phyloP scores from a whole-genome alignment of 306 rosid species.

The Quercus berberidifolia region DNA sequence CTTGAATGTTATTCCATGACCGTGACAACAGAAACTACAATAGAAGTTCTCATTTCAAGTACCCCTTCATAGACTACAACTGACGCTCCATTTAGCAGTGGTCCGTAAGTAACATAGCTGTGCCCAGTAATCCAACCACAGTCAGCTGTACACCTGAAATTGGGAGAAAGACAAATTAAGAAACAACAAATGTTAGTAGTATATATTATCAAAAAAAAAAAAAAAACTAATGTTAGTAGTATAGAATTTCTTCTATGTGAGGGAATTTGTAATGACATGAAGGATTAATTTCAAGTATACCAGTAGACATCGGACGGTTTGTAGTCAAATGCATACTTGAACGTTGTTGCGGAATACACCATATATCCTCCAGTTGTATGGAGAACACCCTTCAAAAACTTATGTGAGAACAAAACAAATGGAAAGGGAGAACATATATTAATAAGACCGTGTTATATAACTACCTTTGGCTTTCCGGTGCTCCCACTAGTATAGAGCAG shows the following conservation, averaged over 20 bases:
- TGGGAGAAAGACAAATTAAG: slow-evolving; percentile 17
- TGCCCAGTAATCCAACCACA: slow-evolving; percentile 99
- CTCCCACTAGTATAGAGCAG: slow-evolving; percentile 98
- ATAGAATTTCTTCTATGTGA: slow-evolving; percentile 13
- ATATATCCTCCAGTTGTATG: slow-evolving; percentile 98
- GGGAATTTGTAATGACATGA: slow-evolving; percentile 10
- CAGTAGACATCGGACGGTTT: slow-evolving; percentile 82
- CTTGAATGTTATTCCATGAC: not conserved
- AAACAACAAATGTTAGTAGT: not conserved
- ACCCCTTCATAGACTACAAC: slow-evolving; percentile 88
- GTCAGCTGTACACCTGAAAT: slow-evolving; percentile 93
- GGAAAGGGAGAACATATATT: slow-evolving; percentile 8
- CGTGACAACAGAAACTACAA: not conserved
- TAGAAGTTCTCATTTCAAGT: slow-evolving; percentile 24
- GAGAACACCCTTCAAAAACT: slow-evolving; percentile 70
- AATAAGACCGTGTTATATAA: slow-evolving; percentile 7
- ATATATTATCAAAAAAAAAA: not conserved
- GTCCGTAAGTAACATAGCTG: slow-evolving; percentile 97
- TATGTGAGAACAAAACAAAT: not conserved
- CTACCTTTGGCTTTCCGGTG: slow-evolving; percentile 97
- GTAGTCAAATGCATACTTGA: slow-evolving; percentile 97
- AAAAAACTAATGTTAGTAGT: not conserved
- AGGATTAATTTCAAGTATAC: slow-evolving; percentile 42
- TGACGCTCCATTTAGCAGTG: slow-evolving; percentile 86
- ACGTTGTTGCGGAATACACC: slow-evolving; percentile 95